phyloP scores from a whole-genome alignment of 176 grass and related monocot species.

The Phoenix dactylifera region DNA sequence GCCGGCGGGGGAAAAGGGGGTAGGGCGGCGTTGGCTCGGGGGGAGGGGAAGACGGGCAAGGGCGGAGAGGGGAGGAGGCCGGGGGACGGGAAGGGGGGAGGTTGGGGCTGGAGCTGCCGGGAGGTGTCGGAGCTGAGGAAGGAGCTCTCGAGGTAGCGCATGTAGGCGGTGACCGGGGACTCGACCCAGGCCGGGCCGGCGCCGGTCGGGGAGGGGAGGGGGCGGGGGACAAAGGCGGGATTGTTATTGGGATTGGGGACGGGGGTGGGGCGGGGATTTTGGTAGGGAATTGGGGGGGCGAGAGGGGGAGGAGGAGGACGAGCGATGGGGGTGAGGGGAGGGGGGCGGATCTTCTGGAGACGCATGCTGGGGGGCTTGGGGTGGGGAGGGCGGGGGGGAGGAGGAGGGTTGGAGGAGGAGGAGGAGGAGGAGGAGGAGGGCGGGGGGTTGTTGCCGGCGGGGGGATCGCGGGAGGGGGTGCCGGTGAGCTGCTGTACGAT shows the following conservation, averaged over 20 bases:
- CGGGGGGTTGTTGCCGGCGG: conserved; percentile 8
- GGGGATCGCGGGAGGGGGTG: conserved; percentile 45
- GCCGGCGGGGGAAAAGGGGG: not conserved
- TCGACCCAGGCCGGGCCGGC: conserved; percentile 41
- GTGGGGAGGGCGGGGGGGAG: conserved; percentile 29
- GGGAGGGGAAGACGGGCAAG: conserved; percentile 22
- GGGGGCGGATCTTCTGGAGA: conserved; percentile 75
- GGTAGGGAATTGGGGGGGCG: not conserved
- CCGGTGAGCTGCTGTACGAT: conserved; percentile 98
- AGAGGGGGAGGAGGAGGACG: conserved; percentile 30
- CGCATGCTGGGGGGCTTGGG: conserved; percentile 53
- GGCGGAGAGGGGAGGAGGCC: conserved; percentile 30
- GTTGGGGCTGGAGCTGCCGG: conserved; percentile 23
- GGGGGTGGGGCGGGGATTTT: conserved; percentile 27
- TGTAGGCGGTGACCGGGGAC: conserved; percentile 69
- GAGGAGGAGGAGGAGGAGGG: too few relatives aligned
- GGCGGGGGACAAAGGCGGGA: conserved; percentile 33
- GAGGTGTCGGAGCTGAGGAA: conserved; percentile 33
- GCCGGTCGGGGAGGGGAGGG: conserved; percentile 18
- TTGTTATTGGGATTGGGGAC: conserved; percentile 17
- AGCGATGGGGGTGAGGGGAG: conserved; percentile 48
- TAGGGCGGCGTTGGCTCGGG: not conserved
- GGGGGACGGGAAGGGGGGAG: not conserved
- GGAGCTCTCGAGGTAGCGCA: conserved; percentile 72
- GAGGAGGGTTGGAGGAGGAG: conserved; percentile 14